Conservation (phyloP, 768 basidiomycete species). For the Tylopilus plumbeoviolaceoides region DNA sequence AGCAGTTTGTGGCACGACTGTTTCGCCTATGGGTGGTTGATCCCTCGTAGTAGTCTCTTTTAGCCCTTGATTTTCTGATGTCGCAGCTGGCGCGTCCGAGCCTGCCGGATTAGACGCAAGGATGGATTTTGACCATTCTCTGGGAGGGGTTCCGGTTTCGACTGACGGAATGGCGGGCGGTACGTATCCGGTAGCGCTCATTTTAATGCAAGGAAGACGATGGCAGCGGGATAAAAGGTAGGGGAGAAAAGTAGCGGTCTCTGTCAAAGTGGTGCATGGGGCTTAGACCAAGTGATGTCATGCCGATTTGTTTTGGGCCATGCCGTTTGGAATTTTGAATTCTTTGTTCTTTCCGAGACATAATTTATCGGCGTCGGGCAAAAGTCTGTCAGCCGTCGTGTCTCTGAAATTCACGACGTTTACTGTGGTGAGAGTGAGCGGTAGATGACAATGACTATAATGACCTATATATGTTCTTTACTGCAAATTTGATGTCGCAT, state of each 20-base stretch:
- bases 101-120: slow-evolving; percentile 6
- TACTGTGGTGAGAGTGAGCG: too few relatives aligned
- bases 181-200: slow-evolving; percentile 4
- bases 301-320: slow-evolving; percentile 9
- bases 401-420: too few relatives aligned
- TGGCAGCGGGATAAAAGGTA: neutral
- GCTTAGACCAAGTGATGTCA: slow-evolving; percentile 25
- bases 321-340: slow-evolving; percentile 14
- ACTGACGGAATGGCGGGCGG: slow-evolving; percentile 17
- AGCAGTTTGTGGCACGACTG: neutral
- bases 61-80: neutral
- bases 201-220: neutral
- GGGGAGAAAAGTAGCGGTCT: neutral
- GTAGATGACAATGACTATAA: too few relatives aligned
- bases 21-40: neutral
- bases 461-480: too few relatives aligned
- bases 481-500: too few relatives aligned
- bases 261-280: neutral
- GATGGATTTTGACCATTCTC: slow-evolving; percentile 18
- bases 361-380: neutral
- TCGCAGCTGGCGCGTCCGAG: slow-evolving; percentile 4
- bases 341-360: neutral
- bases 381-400: too few relatives aligned
- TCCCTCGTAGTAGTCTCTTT: neutral
- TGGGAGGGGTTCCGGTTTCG: slow-evolving; percentile 17